These are phyloP conservation scores for Albatrellus sp. DNA, from an alignment of 1,284 basidiomycete species.

Conservation along the genomic window DNA sequence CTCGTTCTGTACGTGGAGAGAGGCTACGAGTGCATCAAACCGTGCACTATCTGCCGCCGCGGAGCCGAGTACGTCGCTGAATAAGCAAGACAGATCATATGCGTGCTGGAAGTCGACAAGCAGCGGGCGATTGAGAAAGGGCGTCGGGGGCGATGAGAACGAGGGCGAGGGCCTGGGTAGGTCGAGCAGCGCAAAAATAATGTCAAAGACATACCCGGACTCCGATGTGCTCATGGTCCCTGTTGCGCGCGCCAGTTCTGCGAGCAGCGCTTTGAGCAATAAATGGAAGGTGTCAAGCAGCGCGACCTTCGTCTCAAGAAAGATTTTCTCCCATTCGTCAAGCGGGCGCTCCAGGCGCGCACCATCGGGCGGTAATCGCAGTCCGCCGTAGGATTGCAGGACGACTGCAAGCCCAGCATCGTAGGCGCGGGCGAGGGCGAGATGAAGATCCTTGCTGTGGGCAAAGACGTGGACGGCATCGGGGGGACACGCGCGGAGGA, in stretches of 20 bases:
- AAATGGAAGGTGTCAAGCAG: slow-evolving; percentile 57
- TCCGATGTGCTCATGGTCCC: slow-evolving; percentile 18
- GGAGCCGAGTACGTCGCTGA: slow-evolving; percentile 31
- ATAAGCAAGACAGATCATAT: slow-evolving; percentile 40
- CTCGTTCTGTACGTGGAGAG: slow-evolving; percentile 21
- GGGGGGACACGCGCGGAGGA: slow-evolving; percentile 39
- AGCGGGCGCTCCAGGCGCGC: slow-evolving; percentile 18
- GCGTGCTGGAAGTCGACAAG: slow-evolving; percentile 59
- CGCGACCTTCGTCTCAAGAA: slow-evolving; percentile 60
- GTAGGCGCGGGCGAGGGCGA: slow-evolving; percentile 46
- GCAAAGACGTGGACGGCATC: slow-evolving; percentile 37
- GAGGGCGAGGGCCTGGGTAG: slow-evolving; percentile 18
- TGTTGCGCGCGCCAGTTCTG: slow-evolving; percentile 29
- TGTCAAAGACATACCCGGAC: slow-evolving; percentile 40
- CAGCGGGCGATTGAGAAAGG: slow-evolving; percentile 55
- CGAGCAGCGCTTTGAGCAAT: slow-evolving; percentile 36
- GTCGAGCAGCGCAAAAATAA: slow-evolving; percentile 46
- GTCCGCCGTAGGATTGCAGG: slow-evolving; percentile 49
- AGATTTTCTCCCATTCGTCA: slow-evolving; percentile 57
- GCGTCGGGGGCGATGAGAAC: slow-evolving; percentile 20
- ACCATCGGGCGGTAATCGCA: slow-evolving; percentile 21
- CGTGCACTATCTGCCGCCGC: slow-evolving; percentile 41
- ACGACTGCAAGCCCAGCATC: slow-evolving; percentile 39
- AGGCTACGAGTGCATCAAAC: slow-evolving; percentile 40
- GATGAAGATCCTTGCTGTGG: slow-evolving; percentile 36